These are phyloP conservation scores for Myochromella boudieri DNA, from an alignment of 768 basidiomycete species.

Conservation along the genomic window DNA sequence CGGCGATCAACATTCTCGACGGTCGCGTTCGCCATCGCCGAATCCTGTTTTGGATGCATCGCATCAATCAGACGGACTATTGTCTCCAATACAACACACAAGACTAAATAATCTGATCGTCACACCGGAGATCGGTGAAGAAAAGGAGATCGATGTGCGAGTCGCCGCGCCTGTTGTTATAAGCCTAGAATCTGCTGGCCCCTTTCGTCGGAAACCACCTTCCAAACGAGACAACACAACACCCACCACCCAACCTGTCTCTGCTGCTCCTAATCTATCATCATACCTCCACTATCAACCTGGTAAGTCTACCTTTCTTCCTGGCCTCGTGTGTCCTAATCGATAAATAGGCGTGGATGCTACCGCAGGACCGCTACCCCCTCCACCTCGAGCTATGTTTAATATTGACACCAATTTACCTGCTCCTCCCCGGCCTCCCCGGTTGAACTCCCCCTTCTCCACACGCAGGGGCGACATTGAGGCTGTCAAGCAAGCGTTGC, in stretches of 20 bases:
- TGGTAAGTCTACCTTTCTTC: too few relatives aligned
- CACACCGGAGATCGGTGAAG: constrained; percentile 64
- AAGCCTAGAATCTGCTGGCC: constrained; percentile 33
- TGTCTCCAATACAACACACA: constrained; percentile 21
- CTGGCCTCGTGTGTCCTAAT: too few relatives aligned
- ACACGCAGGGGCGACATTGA: constrained; percentile 52
- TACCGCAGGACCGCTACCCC: constrained; percentile 72
- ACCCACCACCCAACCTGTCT: constrained; percentile 23
- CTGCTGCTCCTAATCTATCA: constrained; percentile 25
- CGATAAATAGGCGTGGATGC: constrained; percentile 53
- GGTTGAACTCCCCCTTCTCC: constrained; percentile 54
- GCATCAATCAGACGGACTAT: constrained; percentile 30
- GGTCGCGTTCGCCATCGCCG: constrained; percentile 32
- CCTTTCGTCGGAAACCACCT: constrained; percentile 10
- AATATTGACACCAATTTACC: constrained; percentile 42
- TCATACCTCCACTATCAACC: constrained; percentile 64
- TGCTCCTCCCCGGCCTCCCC: constrained; percentile 62
- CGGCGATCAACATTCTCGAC: constrained; percentile 31
- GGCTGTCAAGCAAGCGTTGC: constrained; percentile 57
- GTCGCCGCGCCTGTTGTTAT: constrained; percentile 66
- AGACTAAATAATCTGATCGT: constrained; percentile 30
- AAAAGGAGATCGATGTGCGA: constrained; percentile 56
- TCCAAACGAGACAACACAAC: constrained; percentile 23
- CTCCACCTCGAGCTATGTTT: constrained; percentile 61
- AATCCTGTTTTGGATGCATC: constrained; percentile 17